Evolutionary conservation across 75 land plant genomes (phyloP), one percentile per base, ranked within the genome.

Genomic region (Azolla pinnata): DNA sequence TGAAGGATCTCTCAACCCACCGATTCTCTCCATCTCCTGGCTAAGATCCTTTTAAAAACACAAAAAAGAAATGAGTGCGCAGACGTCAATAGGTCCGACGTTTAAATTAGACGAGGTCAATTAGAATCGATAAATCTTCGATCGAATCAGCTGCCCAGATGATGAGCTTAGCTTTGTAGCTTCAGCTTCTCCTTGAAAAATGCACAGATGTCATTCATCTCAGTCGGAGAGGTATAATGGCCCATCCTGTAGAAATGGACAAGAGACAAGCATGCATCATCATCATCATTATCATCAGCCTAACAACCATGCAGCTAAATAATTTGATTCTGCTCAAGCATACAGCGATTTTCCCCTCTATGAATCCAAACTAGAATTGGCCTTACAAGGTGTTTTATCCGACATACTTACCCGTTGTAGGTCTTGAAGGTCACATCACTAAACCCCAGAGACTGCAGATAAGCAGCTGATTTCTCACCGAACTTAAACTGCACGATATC

Each of bases 381-480:
- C n/a, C 14, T 7, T 8, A 38, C 14, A 38, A 38, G 14, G 42
- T 38, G 14, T 14, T 38, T 14, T 38, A 14, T 8, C 7, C 42
- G 12, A 32, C 24, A 27, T 33, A 53, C 59, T 56, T 90, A 87
- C 97, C 78, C 71, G 40, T 42, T 54, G 64, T 87, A 91, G 5
- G 76, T 30, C 73, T 79, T 86, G 70, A 83, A 83, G 16, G 75
- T 67, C 42, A 80, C 31, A 45, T 61, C 64, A 31, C 35, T 48
- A 53, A 86, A 89, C 23, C 96, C 91, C 24, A 70, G 54, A 4
- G 65, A 59, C 21, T 53, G 60, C 21, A 86, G 59, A 51, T 58
- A 53, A 26, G 73, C 63, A 18, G 82, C 76, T n/a, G 91, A 86
- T 33, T 61, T 82, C 45, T 89, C 83, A n/a, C 92, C 91, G 65